Base-by-base conservation (phyloP, 257 asterid species). In the Orobanche coerulescens region DNA sequence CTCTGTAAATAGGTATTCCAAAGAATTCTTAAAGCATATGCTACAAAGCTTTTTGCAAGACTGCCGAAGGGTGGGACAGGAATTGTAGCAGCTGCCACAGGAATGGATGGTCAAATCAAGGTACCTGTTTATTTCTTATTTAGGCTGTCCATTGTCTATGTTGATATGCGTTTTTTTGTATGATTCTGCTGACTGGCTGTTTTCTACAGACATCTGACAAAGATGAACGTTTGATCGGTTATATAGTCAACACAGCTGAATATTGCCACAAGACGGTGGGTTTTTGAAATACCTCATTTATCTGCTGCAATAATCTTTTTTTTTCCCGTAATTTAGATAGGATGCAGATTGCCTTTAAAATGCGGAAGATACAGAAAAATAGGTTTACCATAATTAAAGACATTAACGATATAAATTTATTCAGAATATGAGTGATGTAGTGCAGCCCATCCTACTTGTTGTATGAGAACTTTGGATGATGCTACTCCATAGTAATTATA, bases 101-200 rank as follows among this genome's bases (percentile, higher is more conserved):
- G 98, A 78, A 88, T 88, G 85, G 98, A 92, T 82, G 96, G 96
- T 47, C 98, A 92, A 72, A 88, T 92, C 71, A 92, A 88, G 88
- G 98, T 92, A 75, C 73, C 30, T 30, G 4, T 15, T 18, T 60
- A 6, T 33, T 61, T 25, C 34, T 47, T 68, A 24, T 46, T 31
- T 61, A 5, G 54, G 57, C 68, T 66, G 43, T 43, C 56, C 67
- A 12, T 58, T 40, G 18, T 52, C 36, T 44, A 46, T 65, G 52
- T 56, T 42, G 44, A 56, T 42, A 43, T 36, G 26, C 20, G 7
- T 18, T 40, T 14, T 58, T 23, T 20, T 28, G 40, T 46, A 46
- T 31, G 37, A 19, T 47, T 56, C 31, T 25, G 46, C 64, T 72
- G 25, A 61, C 57, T 42, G 37, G 16, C 58, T 71, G 34, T 73